Evolutionary conservation across 2,329 filamentous ascomycete genomes (phyloP).

Genomic region (Alternaria atra): DNA sequence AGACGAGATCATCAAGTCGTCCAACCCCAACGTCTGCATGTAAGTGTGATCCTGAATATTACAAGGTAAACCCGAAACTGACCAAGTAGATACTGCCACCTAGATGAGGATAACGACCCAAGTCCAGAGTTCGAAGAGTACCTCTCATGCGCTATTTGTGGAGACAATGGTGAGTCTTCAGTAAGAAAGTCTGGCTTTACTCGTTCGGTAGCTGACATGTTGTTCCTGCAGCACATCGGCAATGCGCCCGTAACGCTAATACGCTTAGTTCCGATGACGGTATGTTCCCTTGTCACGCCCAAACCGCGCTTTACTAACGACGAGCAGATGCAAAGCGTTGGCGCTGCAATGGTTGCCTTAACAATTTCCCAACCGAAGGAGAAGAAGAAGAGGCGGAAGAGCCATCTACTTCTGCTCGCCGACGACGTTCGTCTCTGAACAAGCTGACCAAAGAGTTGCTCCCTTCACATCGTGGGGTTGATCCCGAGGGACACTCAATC

Average conservation of each 20-base stretch:
- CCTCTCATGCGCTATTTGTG: constrained; percentile 78
- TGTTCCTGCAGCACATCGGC: constrained; percentile 78
- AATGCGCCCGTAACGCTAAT: constrained; percentile 81
- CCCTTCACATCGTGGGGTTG: constrained; percentile 71
- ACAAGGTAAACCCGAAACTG: constrained; percentile 13
- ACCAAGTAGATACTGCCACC: constrained; percentile 75
- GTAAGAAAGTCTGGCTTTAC: constrained; percentile 36
- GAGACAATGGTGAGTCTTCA: constrained; percentile 76
- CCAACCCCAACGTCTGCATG: constrained; percentile 70
- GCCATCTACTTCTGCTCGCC: constrained; percentile 53
- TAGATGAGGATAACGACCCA: constrained; percentile 84
- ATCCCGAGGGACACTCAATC: constrained; percentile 72
- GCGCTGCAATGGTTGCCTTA: constrained; percentile 68
- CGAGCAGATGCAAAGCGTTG: constrained; percentile 65
- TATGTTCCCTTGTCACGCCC: constrained; percentile 55
- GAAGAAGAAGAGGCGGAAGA: constrained; percentile 52
- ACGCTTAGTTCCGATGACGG: constrained; percentile 70
- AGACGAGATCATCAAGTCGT: constrained; percentile 61
- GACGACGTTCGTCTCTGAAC: constrained; percentile 68
- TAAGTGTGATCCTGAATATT: constrained; percentile 54
- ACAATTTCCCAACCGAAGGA: constrained; percentile 52
- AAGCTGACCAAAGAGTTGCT: constrained; percentile 76
- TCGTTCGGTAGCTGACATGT: constrained; percentile 53
- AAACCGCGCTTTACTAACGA: constrained; percentile 28
- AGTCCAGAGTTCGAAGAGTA: constrained; percentile 82